A percentile compares a stretch with the other conserved stretches of the same genome.
These are phyloP conservation scores for Athelia psychrophila DNA, from an alignment of 1,284 basidiomycete species.

Conservation along the genomic window DNA sequence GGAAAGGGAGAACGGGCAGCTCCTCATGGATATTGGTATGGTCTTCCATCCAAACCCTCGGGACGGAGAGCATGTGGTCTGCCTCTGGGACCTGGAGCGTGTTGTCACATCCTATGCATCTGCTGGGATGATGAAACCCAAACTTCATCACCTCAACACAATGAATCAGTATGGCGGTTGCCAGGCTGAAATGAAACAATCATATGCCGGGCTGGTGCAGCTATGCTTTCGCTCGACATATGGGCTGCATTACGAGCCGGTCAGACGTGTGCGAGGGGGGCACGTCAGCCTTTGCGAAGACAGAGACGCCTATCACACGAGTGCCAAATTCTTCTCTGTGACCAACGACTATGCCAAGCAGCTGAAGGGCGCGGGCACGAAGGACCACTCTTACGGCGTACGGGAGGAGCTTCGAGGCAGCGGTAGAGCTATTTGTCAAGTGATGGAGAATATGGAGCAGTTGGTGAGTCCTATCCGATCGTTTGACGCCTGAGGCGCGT, in stretches of 20 bases:
- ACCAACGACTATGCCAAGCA: background rate
- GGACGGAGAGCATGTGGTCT: background rate
- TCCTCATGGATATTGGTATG: conserved; percentile 9
- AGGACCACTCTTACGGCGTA: conserved; percentile 7
- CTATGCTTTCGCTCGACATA: conserved; percentile 9
- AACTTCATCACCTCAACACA: conserved; percentile 3
- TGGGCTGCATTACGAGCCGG: conserved; percentile 3
- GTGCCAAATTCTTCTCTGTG: background rate
- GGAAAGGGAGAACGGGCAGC: conserved; percentile 6
- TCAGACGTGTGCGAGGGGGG: conserved; percentile 3
- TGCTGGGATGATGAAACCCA: conserved; percentile 2
- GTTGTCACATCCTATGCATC: conserved; percentile 10
- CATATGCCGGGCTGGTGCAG: conserved; percentile 4
- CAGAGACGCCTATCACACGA: conserved; percentile 12
- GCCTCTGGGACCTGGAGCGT: conserved; percentile 7
- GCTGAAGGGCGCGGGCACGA: background rate
- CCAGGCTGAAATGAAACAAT: conserved; percentile 9
- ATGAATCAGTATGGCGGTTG: conserved; percentile 7
- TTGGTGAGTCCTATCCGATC: conserved; percentile 2
- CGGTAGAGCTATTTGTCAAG: conserved; percentile 2
- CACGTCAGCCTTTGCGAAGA: conserved; percentile 4
- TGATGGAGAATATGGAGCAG: background rate
- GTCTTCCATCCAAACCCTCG: background rate
- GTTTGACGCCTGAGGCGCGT: background rate
- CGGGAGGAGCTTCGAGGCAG: conserved; percentile 9